phyloP scores from a whole-genome alignment of 805 yeast species.

The Monosporozyma yasuniensis region DNA sequence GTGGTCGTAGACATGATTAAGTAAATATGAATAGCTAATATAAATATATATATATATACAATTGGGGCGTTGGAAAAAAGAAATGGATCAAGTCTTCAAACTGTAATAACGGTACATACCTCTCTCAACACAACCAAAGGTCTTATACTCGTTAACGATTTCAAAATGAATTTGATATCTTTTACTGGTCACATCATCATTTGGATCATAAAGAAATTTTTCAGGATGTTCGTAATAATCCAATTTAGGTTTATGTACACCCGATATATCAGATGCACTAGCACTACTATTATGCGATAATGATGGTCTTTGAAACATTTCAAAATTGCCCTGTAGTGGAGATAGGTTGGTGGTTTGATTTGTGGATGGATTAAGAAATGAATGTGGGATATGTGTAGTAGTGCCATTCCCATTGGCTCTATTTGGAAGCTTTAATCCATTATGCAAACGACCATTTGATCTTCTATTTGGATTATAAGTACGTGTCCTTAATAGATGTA shows the following conservation, averaged over 20 bases:
- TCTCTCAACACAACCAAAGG: constrained; percentile 36
- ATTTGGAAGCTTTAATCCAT: background rate
- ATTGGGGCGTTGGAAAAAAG: background rate
- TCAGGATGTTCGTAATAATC: constrained; percentile 17
- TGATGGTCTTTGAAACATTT: background rate
- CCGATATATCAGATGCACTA: background rate
- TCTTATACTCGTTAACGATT: constrained; percentile 31
- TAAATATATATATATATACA: background rate
- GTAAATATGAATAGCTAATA: background rate
- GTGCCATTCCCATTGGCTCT: background rate
- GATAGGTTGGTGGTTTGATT: background rate
- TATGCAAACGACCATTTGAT: background rate
- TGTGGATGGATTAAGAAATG: background rate
- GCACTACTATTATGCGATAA: background rate
- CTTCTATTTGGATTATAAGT: background rate
- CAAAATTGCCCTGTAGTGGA: background rate
- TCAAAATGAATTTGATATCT: constrained; percentile 23
- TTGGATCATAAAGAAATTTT: constrained; percentile 21
- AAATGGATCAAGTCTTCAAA: constrained; percentile 25
- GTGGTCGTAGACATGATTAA: background rate
- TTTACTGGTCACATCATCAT: constrained; percentile 19
- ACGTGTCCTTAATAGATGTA: constrained; percentile 17
- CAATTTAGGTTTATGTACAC: constrained; percentile 3
- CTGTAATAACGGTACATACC: constrained; percentile 39
- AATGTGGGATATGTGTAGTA: background rate